phyloP scores from a whole-genome alignment of 1,284 basidiomycete species.

The Wolfiporia cocos region DNA sequence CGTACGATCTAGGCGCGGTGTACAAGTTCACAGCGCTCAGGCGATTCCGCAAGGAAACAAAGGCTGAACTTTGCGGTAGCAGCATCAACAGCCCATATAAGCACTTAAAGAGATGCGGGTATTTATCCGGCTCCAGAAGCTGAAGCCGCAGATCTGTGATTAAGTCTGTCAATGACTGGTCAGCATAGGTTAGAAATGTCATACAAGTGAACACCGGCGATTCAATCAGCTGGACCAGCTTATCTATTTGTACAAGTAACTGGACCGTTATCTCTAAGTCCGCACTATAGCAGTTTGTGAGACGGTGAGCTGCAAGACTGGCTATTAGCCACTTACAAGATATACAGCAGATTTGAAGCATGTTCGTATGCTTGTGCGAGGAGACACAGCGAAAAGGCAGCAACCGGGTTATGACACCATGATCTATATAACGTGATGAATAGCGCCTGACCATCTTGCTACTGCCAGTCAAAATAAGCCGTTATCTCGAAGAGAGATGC shows the following conservation, averaged over 20 bases:
- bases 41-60: slow-evolving; percentile 91
- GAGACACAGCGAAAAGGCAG: slow-evolving; percentile 93
- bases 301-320: too few species aligned
- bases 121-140: slow-evolving; percentile 93
- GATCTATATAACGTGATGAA: slow-evolving; percentile 93
- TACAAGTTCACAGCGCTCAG: slow-evolving; percentile 92
- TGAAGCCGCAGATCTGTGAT: slow-evolving; percentile 87
- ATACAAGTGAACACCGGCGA: slow-evolving; percentile 96
- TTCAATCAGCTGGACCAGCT: slow-evolving; percentile 96
- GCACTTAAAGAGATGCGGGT: slow-evolving; percentile 96
- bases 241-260: slow-evolving; percentile 95
- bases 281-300: too few species aligned
- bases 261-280: slow-evolving; percentile 95
- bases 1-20: slow-evolving; percentile 75
- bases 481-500: slow-evolving; percentile 20
- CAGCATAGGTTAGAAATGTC: too few species aligned
- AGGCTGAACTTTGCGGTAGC: slow-evolving; percentile 94
- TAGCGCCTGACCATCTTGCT: slow-evolving; percentile 91
- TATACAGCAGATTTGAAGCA: slow-evolving; percentile 93
- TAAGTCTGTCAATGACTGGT: too few species aligned
- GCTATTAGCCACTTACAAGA: slow-evolving; percentile 63
- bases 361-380: slow-evolving; percentile 98
- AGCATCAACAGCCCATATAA: slow-evolving; percentile 97
- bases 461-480: slow-evolving; percentile 7
- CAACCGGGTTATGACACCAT: slow-evolving; percentile 98